Conservation (phyloP, 352 stramenopile genomes). For the Pythium insidiosum region DNA sequence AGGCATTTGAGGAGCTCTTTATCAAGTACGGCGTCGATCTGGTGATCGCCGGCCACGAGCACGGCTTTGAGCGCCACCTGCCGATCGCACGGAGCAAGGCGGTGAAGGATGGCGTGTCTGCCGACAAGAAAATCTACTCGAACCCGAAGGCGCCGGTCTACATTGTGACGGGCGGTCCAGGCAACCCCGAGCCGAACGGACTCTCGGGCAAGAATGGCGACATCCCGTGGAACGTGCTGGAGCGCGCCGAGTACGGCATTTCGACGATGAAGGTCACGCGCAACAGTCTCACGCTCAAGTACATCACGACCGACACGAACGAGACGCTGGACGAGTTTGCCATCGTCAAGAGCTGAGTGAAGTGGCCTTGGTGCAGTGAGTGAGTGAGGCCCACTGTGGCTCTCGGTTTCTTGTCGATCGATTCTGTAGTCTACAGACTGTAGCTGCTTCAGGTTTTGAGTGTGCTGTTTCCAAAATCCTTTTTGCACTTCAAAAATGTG, state of each 20-base stretch:
- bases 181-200: slow-evolving; percentile 7
- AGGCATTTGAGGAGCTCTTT: too few relatives aligned
- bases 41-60: too few relatives aligned
- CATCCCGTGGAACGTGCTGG: too few relatives aligned
- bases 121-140: slow-evolving; percentile 5
- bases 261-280: slow-evolving; percentile 19
- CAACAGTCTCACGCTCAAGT: slow-evolving; percentile 23
- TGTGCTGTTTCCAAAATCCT: too few relatives aligned
- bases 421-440: too few relatives aligned
- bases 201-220: neutral
- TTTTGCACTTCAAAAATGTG: too few relatives aligned
- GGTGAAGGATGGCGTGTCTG: slow-evolving; percentile 8
- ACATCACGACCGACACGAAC: slow-evolving; percentile 17
- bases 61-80: too few relatives aligned
- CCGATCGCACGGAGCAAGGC: too few relatives aligned
- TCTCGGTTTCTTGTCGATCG: too few relatives aligned
- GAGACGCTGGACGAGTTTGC: slow-evolving; percentile 28
- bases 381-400: too few relatives aligned
- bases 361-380: too few relatives aligned
- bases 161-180: slow-evolving; percentile 9
- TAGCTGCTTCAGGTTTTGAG: too few relatives aligned
- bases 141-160: slow-evolving; percentile 16
- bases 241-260: slow-evolving; percentile 33
- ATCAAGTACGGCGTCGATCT: neutral
- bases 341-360: slow-evolving; percentile 28